These are phyloP conservation scores for Coffea eugenioides DNA, from an alignment of 257 asterid species.

Conservation along the genomic window DNA sequence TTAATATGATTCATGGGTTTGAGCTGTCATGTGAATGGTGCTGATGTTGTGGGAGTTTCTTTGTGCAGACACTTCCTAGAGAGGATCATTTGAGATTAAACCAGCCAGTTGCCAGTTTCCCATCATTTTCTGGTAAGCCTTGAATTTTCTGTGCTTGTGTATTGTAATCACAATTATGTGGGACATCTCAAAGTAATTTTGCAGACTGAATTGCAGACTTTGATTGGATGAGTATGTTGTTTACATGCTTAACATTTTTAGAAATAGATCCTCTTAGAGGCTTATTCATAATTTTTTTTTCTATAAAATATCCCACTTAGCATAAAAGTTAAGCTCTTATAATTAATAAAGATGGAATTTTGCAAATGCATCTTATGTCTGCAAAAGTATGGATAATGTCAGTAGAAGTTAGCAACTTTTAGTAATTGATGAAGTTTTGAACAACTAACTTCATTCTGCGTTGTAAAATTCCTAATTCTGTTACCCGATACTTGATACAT, in stretches of 20 bases:
- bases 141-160: neutral
- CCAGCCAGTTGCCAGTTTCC: constrained; percentile 54
- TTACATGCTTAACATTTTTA: neutral
- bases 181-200: neutral
- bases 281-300: neutral
- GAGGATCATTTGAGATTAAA: constrained; percentile 65
- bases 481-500: neutral
- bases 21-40: neutral
- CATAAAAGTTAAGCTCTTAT: neutral
- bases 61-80: constrained; percentile 63
- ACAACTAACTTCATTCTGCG: neutral
- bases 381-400: too few species aligned
- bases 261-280: neutral
- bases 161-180: neutral
- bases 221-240: neutral
- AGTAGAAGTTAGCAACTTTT: neutral
- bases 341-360: neutral
- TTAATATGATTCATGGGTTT: constrained; percentile 10
- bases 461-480: neutral
- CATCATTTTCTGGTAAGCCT: constrained; percentile 55
- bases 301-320: neutral
- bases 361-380: too few species aligned
- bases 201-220: neutral
- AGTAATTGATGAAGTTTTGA: neutral
- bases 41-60: constrained; percentile 12